phyloP scores from a whole-genome alignment of 148 eudicot species.

The Talinum fruticosum region DNA sequence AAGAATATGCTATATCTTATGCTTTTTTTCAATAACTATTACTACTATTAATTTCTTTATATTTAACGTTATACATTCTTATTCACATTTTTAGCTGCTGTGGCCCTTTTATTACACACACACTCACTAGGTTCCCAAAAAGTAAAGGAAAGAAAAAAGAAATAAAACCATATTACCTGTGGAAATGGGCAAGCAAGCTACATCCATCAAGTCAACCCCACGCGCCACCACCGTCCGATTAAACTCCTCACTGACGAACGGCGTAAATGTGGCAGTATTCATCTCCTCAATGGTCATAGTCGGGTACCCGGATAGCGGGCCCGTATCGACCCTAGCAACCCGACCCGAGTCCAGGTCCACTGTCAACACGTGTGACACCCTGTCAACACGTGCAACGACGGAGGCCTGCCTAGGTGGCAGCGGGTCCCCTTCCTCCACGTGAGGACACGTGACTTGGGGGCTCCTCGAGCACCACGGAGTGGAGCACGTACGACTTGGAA shows the following conservation, averaged over 20 bases:
- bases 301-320: slow-evolving; percentile 62
- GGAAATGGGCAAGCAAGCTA: slow-evolving; percentile 83
- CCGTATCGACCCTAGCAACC: slow-evolving; percentile 39
- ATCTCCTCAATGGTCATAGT: slow-evolving; percentile 91
- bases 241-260: slow-evolving; percentile 57
- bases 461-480: slow-evolving; percentile 70
- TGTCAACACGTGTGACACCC: slow-evolving; percentile 42
- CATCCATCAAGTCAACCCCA: slow-evolving; percentile 67
- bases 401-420: slow-evolving; percentile 63
- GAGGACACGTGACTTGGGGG: slow-evolving; percentile 57
- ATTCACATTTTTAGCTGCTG: background rate
- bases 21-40: too few relatives aligned
- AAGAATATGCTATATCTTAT: too few relatives aligned
- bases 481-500: slow-evolving; percentile 44
- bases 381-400: slow-evolving; percentile 68
- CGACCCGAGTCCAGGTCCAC: slow-evolving; percentile 49
- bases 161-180: slow-evolving; percentile 29
- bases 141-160: background rate
- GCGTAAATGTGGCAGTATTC: slow-evolving; percentile 58
- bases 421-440: slow-evolving; percentile 60
- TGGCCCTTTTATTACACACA: background rate
- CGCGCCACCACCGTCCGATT: slow-evolving; percentile 69
- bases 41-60: too few relatives aligned
- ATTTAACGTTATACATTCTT: background rate
- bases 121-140: background rate